These are phyloP conservation scores for Phytophthora sojae DNA, from an alignment of 352 stramenopile species.

Conservation along the genomic window DNA sequence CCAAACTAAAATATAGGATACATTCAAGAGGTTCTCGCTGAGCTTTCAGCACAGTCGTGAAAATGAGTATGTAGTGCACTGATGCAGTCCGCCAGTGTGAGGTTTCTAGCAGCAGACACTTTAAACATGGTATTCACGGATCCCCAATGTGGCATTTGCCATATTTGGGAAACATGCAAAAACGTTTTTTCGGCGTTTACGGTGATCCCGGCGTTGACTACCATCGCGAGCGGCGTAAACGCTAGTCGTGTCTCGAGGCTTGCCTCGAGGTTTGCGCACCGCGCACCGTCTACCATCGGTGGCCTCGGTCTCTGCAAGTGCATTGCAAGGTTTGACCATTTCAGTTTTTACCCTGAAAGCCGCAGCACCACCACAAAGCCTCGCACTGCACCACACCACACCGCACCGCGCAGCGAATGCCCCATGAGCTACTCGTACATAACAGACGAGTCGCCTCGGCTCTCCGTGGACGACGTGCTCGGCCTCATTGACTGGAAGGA, in stretches of 20 bases:
- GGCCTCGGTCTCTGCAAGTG: not conserved
- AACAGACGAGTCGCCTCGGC: conserved; percentile 32
- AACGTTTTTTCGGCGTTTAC: conserved; percentile 23
- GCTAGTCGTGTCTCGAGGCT: conserved; percentile 24
- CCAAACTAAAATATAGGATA: no score
- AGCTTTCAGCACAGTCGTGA: no score
- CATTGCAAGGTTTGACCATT: conserved; percentile 19
- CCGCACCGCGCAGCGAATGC: conserved; percentile 15
- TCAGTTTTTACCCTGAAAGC: conserved; percentile 26
- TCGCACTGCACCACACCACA: not conserved
- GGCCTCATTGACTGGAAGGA: conserved; percentile 47
- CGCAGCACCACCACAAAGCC: conserved; percentile 6
- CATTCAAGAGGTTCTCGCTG: no score
- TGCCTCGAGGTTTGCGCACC: conserved; percentile 16
- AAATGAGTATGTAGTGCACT: no score
- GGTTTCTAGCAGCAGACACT: no score
- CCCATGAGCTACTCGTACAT: conserved; percentile 37
- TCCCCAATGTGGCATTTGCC: not conserved
- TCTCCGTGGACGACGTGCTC: conserved; percentile 40
- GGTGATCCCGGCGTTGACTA: conserved; percentile 21
- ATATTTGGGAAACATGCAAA: not conserved
- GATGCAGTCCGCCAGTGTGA: no score
- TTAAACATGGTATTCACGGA: not conserved
- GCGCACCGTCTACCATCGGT: conserved; percentile 21
- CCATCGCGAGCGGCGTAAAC: conserved; percentile 31